Evolutionary conservation across 2,329 filamentous ascomycete genomes (phyloP).

Genomic region (Ophiostoma pallidulum): DNA sequence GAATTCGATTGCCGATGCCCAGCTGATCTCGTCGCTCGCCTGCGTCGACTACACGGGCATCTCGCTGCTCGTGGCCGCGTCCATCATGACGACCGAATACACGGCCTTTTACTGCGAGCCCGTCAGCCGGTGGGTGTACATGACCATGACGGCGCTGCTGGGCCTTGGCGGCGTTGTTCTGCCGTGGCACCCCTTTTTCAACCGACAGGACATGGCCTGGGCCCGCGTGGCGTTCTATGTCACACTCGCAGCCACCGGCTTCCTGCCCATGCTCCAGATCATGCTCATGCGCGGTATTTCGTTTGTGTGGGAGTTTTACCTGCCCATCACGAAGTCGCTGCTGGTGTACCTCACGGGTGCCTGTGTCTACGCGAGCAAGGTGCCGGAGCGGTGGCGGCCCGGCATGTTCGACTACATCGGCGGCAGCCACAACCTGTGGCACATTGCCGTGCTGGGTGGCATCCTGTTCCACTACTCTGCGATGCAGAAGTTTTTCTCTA

Average conservation of each 20-base stretch:
- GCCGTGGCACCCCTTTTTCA: slow-evolving; percentile 94
- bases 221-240: slow-evolving; percentile 86
- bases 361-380: slow-evolving; percentile 78
- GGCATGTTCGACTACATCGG: slow-evolving; percentile 93
- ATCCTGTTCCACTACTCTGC: slow-evolving; percentile 96
- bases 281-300: slow-evolving; percentile 64
- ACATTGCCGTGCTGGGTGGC: slow-evolving; percentile 84
- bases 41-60: slow-evolving; percentile 99
- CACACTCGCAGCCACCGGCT: slow-evolving; percentile 76
- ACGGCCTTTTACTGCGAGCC: slow-evolving; percentile 98
- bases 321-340: slow-evolving; percentile 74
- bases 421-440: slow-evolving; percentile 96
- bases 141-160: slow-evolving; percentile 67
- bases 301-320: slow-evolving; percentile 85
- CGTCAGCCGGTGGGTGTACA: slow-evolving; percentile 74
- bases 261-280: slow-evolving; percentile 80
- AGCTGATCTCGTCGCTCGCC: slow-evolving; percentile 85
- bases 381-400: slow-evolving; percentile 87
- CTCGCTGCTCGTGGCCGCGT: slow-evolving; percentile 85
- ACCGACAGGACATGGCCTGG: slow-evolving; percentile 87
- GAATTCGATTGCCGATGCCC: slow-evolving; percentile 88
- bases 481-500: slow-evolving; percentile 89
- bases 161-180: slow-evolving; percentile 82
- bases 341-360: slow-evolving; percentile 80
- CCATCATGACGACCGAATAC: slow-evolving; percentile 97